Conservation (phyloP, 148 eudicot genomes). For the Persicaria maculosa region DNA sequence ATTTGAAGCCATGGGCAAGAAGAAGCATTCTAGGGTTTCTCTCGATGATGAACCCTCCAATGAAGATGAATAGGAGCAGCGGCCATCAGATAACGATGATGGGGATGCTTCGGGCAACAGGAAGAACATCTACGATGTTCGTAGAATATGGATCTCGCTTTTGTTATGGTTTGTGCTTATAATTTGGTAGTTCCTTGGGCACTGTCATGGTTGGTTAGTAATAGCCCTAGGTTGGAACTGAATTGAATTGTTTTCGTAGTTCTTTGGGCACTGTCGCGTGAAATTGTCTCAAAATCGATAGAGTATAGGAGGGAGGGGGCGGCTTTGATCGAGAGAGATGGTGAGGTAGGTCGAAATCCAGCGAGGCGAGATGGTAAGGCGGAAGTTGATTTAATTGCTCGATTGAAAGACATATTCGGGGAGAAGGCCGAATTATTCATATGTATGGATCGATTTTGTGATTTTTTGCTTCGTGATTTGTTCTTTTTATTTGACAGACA, state of each 20-base stretch:
- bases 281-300: no score
- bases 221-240: not conserved
- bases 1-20: conserved; percentile 10
- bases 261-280: no score
- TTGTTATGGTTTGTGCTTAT: not conserved
- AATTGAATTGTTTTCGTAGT: not conserved
- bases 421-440: no score
- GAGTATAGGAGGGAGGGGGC: no score
- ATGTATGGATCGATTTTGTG: no score
- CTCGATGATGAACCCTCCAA: not conserved
- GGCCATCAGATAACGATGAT: not conserved
- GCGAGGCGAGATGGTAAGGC: no score
- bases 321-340: no score
- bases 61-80: conserved; percentile 6
- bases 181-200: not conserved
- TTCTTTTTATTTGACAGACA: no score
- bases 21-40: conserved; percentile 10
- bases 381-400: no score
- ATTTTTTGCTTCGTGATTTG: no score
- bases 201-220: not conserved
- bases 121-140: conserved; percentile 10
- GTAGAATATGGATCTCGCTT: not conserved
- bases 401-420: no score
- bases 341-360: no score
- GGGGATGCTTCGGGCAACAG: not conserved